Conservation (phyloP, 2,329 filamentous ascomycete genomes). For the Aureobasidium vineae region DNA sequence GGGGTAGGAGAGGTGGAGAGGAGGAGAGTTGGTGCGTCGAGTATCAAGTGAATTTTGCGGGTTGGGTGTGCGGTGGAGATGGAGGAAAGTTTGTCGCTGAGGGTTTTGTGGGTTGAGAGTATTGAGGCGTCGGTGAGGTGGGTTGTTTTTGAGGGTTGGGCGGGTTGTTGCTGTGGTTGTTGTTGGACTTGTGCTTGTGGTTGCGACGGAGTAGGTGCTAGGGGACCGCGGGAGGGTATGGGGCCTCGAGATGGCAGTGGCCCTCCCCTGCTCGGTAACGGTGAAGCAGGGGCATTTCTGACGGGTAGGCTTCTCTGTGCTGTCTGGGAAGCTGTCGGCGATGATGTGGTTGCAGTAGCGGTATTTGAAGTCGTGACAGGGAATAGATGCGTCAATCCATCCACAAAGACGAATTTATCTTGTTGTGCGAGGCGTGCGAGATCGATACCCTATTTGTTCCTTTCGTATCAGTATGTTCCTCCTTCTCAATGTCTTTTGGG, state of each 20-base stretch:
- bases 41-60: constrained; percentile 43
- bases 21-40: constrained; percentile 47
- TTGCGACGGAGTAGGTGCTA: background rate
- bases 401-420: constrained; percentile 68
- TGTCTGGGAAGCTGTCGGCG: background rate
- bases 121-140: constrained; percentile 15
- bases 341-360: constrained; percentile 32
- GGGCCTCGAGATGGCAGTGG: constrained; percentile 25
- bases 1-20: constrained; percentile 39
- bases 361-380: constrained; percentile 12
- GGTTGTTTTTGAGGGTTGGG: background rate
- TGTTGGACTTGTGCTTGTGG: background rate
- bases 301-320: background rate
- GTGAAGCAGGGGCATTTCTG: constrained; percentile 3
- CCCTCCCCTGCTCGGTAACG: background rate
- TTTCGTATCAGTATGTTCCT: constrained; percentile 1
- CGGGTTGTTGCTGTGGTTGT: background rate
- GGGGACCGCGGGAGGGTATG: background rate
- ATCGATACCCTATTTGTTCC: constrained; percentile 62
- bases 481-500: background rate
- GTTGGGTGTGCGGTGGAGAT: constrained; percentile 33
- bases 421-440: constrained; percentile 59
- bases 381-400: constrained; percentile 66
- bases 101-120: constrained; percentile 29
- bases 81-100: constrained; percentile 34